Conservation (phyloP, 257 asterid genomes). For the Leptodermis oblonga region DNA sequence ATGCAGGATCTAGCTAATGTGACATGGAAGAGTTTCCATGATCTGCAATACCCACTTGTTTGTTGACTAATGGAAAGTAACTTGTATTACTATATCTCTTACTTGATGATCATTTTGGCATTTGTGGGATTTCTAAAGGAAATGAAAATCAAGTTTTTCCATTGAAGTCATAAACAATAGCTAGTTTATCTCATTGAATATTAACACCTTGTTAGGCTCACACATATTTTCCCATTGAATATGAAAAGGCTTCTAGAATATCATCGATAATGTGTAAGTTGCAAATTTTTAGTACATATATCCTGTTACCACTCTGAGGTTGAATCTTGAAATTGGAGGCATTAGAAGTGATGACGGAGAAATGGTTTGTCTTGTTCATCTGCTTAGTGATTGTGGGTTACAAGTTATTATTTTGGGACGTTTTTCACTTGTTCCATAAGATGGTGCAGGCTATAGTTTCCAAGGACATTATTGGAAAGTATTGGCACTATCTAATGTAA, state of each 20-base stretch:
- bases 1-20: background rate
- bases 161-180: background rate
- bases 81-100: background rate
- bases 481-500: too few species aligned
- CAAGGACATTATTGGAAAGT: background rate
- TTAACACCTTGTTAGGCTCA: background rate
- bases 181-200: background rate
- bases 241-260: background rate
- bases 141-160: background rate
- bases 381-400: background rate
- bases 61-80: background rate
- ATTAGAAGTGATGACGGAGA: background rate
- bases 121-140: background rate
- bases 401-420: background rate
- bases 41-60: background rate
- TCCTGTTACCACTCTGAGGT: background rate
- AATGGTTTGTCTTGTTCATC: background rate
- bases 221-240: background rate
- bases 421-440: background rate
- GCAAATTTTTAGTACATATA: too few species aligned
- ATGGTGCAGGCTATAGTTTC: background rate
- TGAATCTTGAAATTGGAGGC: background rate
- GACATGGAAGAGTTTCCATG: background rate
- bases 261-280: background rate
- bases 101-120: background rate